phyloP scores from a whole-genome alignment of 176 grass and related monocot genomes.

The Carex littledalei region DNA sequence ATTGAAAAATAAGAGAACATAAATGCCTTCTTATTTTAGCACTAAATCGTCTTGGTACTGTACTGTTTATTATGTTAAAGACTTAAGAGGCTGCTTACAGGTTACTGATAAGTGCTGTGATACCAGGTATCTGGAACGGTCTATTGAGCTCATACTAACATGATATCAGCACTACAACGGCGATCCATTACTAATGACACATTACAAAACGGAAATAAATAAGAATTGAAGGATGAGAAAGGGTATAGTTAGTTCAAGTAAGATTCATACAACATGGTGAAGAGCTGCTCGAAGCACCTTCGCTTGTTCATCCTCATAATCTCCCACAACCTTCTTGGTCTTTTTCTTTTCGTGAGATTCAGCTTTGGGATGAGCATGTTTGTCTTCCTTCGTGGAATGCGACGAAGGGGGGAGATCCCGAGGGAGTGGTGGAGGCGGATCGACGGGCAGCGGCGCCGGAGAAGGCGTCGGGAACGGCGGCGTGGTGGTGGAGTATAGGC shows the following conservation, averaged over 20 bases:
- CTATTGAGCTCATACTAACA: neutral
- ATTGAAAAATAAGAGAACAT: neutral
- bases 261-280: constrained; percentile 59
- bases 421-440: constrained; percentile 21
- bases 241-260: neutral
- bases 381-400: neutral
- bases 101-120: neutral
- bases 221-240: neutral
- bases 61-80: neutral
- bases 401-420: constrained; percentile 22
- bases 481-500: constrained; percentile 29
- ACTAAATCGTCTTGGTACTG: neutral
- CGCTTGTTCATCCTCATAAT: constrained; percentile 70
- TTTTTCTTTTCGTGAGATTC: neutral
- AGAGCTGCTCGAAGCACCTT: constrained; percentile 76
- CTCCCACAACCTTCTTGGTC: constrained; percentile 24
- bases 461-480: constrained; percentile 26
- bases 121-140: neutral
- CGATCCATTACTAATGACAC: neutral
- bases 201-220: neutral
- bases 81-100: neutral
- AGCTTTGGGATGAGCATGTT: neutral
- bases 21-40: neutral
- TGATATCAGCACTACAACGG: neutral
- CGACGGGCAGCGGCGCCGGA: constrained; percentile 7